Percentiles rank a stretch among this genome's conserved stretches.
phyloP scores from a whole-genome alignment of 768 basidiomycete species.

The Kwoniella pini region DNA sequence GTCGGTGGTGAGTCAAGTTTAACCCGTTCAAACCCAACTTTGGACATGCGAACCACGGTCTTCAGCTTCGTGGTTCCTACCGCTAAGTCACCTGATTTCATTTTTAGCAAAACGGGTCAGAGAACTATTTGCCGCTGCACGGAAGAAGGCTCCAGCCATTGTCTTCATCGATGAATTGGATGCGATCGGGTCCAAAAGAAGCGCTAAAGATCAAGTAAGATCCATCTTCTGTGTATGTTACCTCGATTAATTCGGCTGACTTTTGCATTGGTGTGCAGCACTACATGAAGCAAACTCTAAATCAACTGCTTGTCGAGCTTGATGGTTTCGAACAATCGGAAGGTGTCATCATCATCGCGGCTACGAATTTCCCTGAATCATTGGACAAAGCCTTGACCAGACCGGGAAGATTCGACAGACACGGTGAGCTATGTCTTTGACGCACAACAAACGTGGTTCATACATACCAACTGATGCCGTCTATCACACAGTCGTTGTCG shows the following conservation, averaged over 20 bases:
- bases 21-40: no score
- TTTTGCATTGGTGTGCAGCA: slow-evolving; percentile 62
- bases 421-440: slow-evolving; percentile 54
- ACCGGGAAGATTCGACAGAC: slow-evolving; percentile 93
- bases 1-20: slow-evolving; percentile 40
- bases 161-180: slow-evolving; percentile 98
- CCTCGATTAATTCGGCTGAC: slow-evolving; percentile 46
- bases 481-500: slow-evolving; percentile 72
- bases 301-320: slow-evolving; percentile 94
- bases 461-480: not conserved
- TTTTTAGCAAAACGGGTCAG: slow-evolving; percentile 78
- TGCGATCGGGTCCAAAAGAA: slow-evolving; percentile 81
- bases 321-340: slow-evolving; percentile 91
- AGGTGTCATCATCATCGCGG: slow-evolving; percentile 89
- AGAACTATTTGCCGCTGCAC: slow-evolving; percentile 88
- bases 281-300: slow-evolving; percentile 65
- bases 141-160: slow-evolving; percentile 93
- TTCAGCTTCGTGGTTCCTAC: no score
- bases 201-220: slow-evolving; percentile 51
- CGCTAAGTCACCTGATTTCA: no score
- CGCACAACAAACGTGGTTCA: not conserved
- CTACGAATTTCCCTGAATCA: slow-evolving; percentile 92
- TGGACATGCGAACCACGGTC: no score
- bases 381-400: slow-evolving; percentile 93
- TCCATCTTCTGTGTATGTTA: not conserved